Percentiles rank a stretch among this genome's conserved stretches.
Evolutionary conservation across 2,329 filamentous ascomycete species (phyloP).

Genomic region (Aureobasidium sp.): DNA sequence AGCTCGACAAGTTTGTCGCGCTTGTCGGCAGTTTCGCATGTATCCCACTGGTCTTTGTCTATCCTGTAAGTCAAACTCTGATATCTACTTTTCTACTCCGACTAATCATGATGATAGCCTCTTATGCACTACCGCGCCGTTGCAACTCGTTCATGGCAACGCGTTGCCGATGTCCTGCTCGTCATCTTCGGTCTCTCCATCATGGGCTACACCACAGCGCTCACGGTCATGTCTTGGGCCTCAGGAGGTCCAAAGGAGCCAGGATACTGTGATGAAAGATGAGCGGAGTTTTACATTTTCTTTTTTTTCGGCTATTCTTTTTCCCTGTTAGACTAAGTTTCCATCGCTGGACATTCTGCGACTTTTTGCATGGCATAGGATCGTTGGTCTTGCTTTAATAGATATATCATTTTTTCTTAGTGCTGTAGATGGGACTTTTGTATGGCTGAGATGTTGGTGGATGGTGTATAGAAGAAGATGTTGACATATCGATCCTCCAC

Average conservation of each 20-base stretch:
- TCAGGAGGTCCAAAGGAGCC: constrained; percentile 39
- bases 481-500: too few relatives aligned
- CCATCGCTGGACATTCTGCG: too few relatives aligned
- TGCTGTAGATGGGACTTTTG: too few relatives aligned
- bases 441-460: too few relatives aligned
- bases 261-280: constrained; percentile 52
- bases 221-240: constrained; percentile 85
- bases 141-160: constrained; percentile 59
- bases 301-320: too few relatives aligned
- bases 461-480: too few relatives aligned
- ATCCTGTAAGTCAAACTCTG: constrained; percentile 64
- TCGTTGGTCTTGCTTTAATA: too few relatives aligned
- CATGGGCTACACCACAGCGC: constrained; percentile 83
- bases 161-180: constrained; percentile 63
- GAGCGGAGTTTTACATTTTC: neutral
- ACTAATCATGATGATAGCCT: constrained; percentile 48
- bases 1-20: constrained; percentile 95
- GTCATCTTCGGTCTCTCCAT: constrained; percentile 75
- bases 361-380: too few relatives aligned
- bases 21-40: constrained; percentile 96
- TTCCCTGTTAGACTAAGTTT: too few relatives aligned
- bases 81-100: neutral
- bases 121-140: constrained; percentile 81
- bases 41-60: constrained; percentile 93
- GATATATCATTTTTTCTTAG: too few relatives aligned